A percentile compares a stretch with the other conserved stretches of the same genome.
These are phyloP conservation scores for Eutypella sp. DNA, from an alignment of 2,329 filamentous ascomycete species.

Conservation along the genomic window DNA sequence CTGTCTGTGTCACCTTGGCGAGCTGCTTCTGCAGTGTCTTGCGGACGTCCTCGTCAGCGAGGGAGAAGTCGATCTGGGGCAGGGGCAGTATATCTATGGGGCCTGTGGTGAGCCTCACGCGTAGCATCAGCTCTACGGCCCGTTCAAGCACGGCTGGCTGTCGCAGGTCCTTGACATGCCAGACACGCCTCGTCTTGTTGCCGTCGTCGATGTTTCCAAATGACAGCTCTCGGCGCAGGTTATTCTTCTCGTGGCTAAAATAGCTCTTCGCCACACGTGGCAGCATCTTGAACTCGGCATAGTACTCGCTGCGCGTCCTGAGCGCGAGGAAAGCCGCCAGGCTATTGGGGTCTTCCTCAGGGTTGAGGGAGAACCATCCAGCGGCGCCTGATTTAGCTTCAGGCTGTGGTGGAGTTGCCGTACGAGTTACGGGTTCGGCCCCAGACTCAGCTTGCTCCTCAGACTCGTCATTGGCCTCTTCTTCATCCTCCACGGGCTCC, in stretches of 20 bases:
- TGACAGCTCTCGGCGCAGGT: conserved; percentile 17
- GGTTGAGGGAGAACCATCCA: not conserved
- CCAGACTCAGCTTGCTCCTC: too few species aligned
- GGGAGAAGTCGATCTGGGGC: conserved; percentile 19
- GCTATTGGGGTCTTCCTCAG: not conserved
- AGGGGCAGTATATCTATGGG: conserved; percentile 21
- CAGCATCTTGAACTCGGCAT: conserved; percentile 19
- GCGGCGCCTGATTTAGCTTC: not conserved
- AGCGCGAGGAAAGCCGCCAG: conserved; percentile 10
- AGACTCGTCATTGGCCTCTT: not conserved
- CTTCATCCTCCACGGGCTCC: too few species aligned
- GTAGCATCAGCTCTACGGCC: conserved; percentile 22
- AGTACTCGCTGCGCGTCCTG: conserved; percentile 15
- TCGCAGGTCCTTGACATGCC: conserved; percentile 14
- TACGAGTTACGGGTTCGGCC: not conserved
- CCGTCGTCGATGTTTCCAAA: conserved; percentile 7
- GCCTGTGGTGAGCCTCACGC: conserved; percentile 15
- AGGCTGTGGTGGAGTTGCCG: not conserved
- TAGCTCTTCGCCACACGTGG: conserved; percentile 7
- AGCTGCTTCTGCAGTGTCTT: conserved; percentile 8
- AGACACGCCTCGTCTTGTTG: conserved; percentile 1
- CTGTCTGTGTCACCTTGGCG: conserved; percentile 3
- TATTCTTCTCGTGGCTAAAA: conserved; percentile 22
- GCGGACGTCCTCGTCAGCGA: conserved; percentile 1
- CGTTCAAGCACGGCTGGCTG: conserved; percentile 19